Base-by-base conservation (phyloP, 306 rosid species). In the Argentina anserina region DNA sequence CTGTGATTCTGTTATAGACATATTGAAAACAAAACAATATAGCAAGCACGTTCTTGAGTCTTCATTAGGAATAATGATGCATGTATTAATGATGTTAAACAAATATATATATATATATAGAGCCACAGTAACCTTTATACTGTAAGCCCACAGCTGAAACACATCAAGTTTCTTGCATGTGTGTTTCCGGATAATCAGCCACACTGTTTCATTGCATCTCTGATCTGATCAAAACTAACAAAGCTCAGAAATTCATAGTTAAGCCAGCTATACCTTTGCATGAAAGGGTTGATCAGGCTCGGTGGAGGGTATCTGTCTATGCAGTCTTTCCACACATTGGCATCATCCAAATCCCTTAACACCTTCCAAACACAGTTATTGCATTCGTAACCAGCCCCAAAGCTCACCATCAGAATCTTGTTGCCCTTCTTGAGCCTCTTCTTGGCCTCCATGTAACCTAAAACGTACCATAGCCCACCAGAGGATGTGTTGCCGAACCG, bases 311-410 rank as follows among this genome's bases (percentile, higher is more conserved):
- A 93, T 33, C 53, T 77, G 0, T 86, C 70, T 6, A 93, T 78
- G 78, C 84, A 83, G 29, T 87, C 96, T 76, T 82, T 66, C 98
- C 98, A 93, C 37, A 79, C 97, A 78, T 93, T 93, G 12, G 73
- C 15, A 70, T 81, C 82, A 18, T 80, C 81, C 82, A 90, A 62
- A 59, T 93, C 90, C 74, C 39, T 87, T 92, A 79, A 74, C 1
- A 87, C 96, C 69, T 83, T 91, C 98, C 98, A 90, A 59, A 90
- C 85, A 78, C 98, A 92, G 72, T 86, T 90, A 66, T 93, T 90
- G 76, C 97, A 90, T 87, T 90, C 87, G 68, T 87, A 93, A 3
- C 98, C 97, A 0, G 98, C 98, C 33, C 98, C 98, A 55, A 93
- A 90, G 50, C 98, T 90, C 11, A 93, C 85, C 98, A 93, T 90